phyloP scores from a whole-genome alignment of 2,329 filamentous ascomycete genomes.

The Elsinoe australis region DNA sequence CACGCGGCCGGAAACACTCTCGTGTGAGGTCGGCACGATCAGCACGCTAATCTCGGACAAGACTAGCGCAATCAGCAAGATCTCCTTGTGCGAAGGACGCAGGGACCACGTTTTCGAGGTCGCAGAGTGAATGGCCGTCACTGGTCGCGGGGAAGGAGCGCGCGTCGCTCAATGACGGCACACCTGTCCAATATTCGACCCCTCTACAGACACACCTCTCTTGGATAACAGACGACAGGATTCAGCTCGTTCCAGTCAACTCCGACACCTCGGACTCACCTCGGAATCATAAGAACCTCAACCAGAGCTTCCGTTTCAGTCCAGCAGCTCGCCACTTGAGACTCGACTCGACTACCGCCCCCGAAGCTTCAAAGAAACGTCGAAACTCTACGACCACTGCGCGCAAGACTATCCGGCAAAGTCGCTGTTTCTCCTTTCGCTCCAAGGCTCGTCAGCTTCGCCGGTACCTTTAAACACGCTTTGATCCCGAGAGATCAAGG shows the following conservation, averaged over 20 bases:
- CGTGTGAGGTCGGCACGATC: no score
- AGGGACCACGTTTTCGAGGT: conserved; percentile 12
- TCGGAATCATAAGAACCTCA: no score
- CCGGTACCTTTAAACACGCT: conserved; percentile 79
- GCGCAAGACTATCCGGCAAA: background rate
- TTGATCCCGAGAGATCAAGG: conserved; percentile 79
- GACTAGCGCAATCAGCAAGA: background rate
- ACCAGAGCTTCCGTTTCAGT: no score
- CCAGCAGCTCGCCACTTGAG: background rate
- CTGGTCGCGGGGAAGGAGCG: conserved; percentile 3
- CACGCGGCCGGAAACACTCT: no score
- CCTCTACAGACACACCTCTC: no score
- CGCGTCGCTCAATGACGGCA: conserved; percentile 12
- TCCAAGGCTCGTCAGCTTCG: conserved; percentile 42
- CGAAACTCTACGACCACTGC: background rate
- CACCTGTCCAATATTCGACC: conserved; percentile 13
- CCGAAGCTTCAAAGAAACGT: conserved; percentile 1
- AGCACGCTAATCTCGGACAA: no score
- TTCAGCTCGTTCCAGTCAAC: no score
- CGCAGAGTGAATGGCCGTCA: background rate
- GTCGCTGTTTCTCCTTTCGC: background rate
- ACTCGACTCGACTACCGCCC: conserved; percentile 1
- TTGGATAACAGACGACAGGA: conserved; percentile 3
- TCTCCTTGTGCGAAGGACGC: conserved; percentile 1
- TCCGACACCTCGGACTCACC: no score